phyloP scores from a whole-genome alignment of 1,284 basidiomycete genomes.

The Hypsizygus ulmarius region DNA sequence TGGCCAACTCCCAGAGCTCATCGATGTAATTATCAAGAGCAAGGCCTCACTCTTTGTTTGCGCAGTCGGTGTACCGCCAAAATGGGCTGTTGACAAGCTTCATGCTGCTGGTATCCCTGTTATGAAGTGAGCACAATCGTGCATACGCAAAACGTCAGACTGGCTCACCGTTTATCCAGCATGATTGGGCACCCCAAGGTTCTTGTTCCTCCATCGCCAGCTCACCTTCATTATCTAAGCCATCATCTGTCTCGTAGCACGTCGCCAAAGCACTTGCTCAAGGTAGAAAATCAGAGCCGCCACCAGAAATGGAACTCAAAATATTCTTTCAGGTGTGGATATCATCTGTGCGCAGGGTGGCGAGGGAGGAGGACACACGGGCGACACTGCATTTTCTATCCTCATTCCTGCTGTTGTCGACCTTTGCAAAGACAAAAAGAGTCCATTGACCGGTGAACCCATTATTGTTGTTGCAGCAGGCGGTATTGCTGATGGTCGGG shows the following conservation, averaged over 20 bases:
- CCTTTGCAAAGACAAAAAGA: slow-evolving; percentile 58
- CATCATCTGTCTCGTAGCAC: slow-evolving; percentile 44
- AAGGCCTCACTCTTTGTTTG: slow-evolving; percentile 80
- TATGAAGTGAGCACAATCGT: slow-evolving; percentile 70
- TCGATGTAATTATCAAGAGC: slow-evolving; percentile 77
- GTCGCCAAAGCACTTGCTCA: slow-evolving; percentile 76
- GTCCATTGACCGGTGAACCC: slow-evolving; percentile 75
- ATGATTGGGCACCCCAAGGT: slow-evolving; percentile 91
- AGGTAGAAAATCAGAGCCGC: slow-evolving; percentile 34
- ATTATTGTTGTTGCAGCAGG: slow-evolving; percentile 81
- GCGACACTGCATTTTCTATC: slow-evolving; percentile 74
- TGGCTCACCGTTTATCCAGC: slow-evolving; percentile 35
- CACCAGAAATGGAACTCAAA: not conserved
- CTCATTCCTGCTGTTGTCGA: slow-evolving; percentile 81
- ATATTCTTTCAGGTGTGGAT: slow-evolving; percentile 60
- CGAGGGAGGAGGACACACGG: slow-evolving; percentile 78
- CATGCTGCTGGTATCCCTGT: slow-evolving; percentile 77
- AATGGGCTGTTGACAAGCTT: slow-evolving; percentile 75
- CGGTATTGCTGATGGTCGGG: slow-evolving; percentile 80
- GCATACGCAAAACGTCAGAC: not conserved
- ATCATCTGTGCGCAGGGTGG: slow-evolving; percentile 84
- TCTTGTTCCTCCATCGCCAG: slow-evolving; percentile 1
- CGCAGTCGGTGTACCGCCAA: slow-evolving; percentile 83
- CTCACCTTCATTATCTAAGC: slow-evolving; percentile 3
- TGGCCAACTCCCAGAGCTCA: slow-evolving; percentile 71